phyloP scores from a whole-genome alignment of 805 yeast genomes.

The Starmera amethionina region DNA sequence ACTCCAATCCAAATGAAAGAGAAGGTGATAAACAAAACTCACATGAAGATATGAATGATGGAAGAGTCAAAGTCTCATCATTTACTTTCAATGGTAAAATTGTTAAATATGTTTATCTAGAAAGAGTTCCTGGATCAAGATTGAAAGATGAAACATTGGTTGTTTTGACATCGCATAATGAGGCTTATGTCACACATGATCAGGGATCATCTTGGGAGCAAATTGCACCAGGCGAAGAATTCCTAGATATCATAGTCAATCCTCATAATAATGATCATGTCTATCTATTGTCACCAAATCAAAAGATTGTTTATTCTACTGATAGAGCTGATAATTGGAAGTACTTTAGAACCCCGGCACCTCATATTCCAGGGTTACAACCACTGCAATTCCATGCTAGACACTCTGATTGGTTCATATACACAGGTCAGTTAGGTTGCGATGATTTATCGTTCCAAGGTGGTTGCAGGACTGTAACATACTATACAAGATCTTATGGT shows the following conservation, averaged over 20 bases:
- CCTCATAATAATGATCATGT: constrained; percentile 44
- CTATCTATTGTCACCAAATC: constrained; percentile 14
- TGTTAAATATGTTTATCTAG: constrained; percentile 49
- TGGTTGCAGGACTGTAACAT: constrained; percentile 49
- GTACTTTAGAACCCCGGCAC: constrained; percentile 33
- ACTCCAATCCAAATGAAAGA: constrained; percentile 19
- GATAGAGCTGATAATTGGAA: constrained; percentile 51
- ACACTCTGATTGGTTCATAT: constrained; percentile 50
- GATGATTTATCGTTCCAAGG: constrained; percentile 13
- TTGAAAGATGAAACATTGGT: constrained; percentile 56
- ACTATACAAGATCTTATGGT: constrained; percentile 62
- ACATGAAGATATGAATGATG: constrained; percentile 25
- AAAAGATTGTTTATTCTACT: constrained; percentile 41
- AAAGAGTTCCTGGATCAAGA: constrained; percentile 26
- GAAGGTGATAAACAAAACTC: constrained; percentile 26
- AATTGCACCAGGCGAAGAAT: constrained; percentile 25
- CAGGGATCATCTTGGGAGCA: constrained; percentile 22
- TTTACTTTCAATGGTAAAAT: constrained; percentile 44
- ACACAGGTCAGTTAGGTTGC: constrained; percentile 58
- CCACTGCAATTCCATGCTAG: constrained; percentile 55
- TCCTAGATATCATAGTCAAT: constrained; percentile 52
- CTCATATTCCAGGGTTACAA: constrained; percentile 44
- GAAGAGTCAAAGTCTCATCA: constrained; percentile 23
- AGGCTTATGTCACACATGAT: constrained; percentile 58
- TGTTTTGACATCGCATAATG: constrained; percentile 41